Conservation (phyloP, 257 asterid genomes). For the Solanum etuberosum region DNA sequence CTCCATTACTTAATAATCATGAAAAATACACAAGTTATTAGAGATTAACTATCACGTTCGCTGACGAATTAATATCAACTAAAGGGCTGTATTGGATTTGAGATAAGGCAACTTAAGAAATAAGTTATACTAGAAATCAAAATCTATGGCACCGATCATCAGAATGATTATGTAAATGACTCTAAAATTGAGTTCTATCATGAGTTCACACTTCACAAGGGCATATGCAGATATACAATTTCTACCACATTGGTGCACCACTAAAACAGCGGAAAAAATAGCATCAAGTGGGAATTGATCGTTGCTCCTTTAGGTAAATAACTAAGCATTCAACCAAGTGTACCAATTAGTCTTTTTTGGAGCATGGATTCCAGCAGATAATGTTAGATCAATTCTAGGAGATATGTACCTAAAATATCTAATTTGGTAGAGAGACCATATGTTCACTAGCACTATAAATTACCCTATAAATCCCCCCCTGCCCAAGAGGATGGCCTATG, state of each 20-base stretch:
- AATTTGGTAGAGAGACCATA: background rate
- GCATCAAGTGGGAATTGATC: background rate
- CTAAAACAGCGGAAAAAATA: background rate
- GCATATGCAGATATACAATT: background rate
- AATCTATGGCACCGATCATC: background rate
- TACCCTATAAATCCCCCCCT: background rate
- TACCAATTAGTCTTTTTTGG: background rate
- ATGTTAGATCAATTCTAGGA: background rate
- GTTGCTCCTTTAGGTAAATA: background rate
- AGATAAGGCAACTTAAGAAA: background rate
- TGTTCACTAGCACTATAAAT: background rate
- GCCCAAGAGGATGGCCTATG: background rate
- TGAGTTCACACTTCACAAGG: background rate
- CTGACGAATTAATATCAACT: background rate
- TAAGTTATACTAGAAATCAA: background rate
- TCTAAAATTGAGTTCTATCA: background rate
- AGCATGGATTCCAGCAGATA: background rate
- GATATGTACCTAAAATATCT: background rate
- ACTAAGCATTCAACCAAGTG: rapidly evolving
- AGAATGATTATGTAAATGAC: background rate
- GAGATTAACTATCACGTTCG: background rate
- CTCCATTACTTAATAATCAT: background rate
- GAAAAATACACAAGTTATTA: background rate
- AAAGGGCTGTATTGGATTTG: background rate
- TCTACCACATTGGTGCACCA: background rate